Base-by-base conservation (phyloP, 1,139 yeast genomes). In the Pichia norvegensis region DNA sequence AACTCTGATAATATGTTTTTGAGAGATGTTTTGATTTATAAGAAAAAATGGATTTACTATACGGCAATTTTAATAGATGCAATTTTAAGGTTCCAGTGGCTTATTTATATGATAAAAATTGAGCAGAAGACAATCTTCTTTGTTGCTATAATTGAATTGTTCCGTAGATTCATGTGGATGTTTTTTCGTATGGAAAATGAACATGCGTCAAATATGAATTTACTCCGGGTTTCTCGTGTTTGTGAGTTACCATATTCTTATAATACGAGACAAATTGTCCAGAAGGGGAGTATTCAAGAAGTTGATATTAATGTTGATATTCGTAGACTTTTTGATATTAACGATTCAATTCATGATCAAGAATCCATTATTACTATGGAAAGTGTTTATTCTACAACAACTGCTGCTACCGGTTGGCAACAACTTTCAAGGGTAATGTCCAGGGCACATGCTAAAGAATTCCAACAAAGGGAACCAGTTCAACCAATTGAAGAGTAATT, bases 141-240 rank as follows among this genome's bases (percentile, higher is more conserved):
- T 46, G 78, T 92, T 42, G 95, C 95, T 0, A 54, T 85, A 16
- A 86, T 94, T 0, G 99, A 92, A 63, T 66, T 87, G 2, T 23
- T 84, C 3, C 73, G 98, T 59, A 72, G 98, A 58, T 82, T 86
- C 53, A 68, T 90, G 20, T 92, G 99, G 98, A 73, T 85, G 8
- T 76, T 85, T 47, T 83, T 92, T 67, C 80, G 98, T 67, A 85
- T 92, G 74, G 98, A 92, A 59, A 92, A 92, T 64, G 97, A 92
- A 65, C 98, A 94, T 65, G 80, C 88, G 41, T 81, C 96, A 1
- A 92, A 92, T 61, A 95, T 88, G 13, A 78, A 77, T 45, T 67
- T 86, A 41, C 85, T 82, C 63, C 73, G 95, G 53, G 97, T 97
- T 0, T 82, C 94, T 4, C 78, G 92, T 50, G 96, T 90, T 52